Evolutionary conservation across 2,329 filamentous ascomycete genomes (phyloP), one percentile per base, ranked within the genome.

Genomic region (Calonectria pauciramosa): DNA sequence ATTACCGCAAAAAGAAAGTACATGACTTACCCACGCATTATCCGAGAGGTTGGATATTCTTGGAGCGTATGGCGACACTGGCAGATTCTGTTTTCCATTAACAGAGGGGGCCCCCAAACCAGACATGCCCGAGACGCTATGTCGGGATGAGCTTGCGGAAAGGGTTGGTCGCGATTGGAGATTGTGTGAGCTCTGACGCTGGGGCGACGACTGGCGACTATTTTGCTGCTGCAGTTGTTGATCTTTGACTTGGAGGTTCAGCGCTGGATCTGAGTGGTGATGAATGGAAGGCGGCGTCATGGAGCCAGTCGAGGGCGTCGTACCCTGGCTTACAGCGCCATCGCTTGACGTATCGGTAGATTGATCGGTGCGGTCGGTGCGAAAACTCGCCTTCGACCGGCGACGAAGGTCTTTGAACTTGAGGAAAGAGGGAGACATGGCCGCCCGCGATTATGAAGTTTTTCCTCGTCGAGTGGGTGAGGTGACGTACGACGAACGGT

Each of bases 61-160:
- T 30, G 96, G 96, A 36, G 95, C 94, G 85, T 95, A 96, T 54
- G 93, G 92, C 69, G 96, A 98, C 23, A 93, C 90, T 10, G 93
- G 91, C 75, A 91, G 86, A 76, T 87, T 89, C 70, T 86, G 88
- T 82, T 90, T 91, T 74, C 90, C 90, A 79, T 88, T 89, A 34
- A 88, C 83, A 30, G 88, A 85, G 32, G 90, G 89, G 30, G 90
- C 88, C 23, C 91, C 91, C 64, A 93, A 82, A 36, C 92, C 92
- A 36, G 90, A 87, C 90, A 93, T 92, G 74, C 91, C 91, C 38
- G 89, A 89, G 32, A 94, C 90, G 82, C 93, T 95, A 80, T 91
- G 87, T 79, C 93, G 89, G 82, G 91, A 93, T 69, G 82, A 84
- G 76, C 85, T 89, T 11, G 85, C 79, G 44, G 85, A 81, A 49